phyloP scores from a whole-genome alignment of 2,329 filamentous ascomycete genomes.

The Aspergillus oerlinghausenensis region DNA sequence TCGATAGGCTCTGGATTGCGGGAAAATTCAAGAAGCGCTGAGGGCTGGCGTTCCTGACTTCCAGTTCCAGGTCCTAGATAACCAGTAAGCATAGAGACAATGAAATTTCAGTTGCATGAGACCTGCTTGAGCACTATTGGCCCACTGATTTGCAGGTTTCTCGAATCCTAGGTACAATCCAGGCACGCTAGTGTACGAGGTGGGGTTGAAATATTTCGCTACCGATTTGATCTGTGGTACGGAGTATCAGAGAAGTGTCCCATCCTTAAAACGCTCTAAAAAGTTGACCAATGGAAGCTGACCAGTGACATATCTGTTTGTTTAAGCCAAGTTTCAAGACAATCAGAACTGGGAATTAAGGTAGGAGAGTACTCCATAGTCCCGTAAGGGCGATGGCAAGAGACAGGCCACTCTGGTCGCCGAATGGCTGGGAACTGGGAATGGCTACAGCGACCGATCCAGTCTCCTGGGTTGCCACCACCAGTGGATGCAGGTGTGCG shows the following conservation, averaged over 20 bases:
- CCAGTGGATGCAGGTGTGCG: slow-evolving; percentile 13
- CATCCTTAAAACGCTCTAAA: neutral
- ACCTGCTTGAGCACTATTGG: neutral
- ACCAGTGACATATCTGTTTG: neutral
- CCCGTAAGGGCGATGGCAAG: neutral
- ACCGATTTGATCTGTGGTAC: neutral
- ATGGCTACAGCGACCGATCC: slow-evolving; percentile 1
- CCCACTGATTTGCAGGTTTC: neutral
- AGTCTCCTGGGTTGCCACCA: slow-evolving; percentile 15
- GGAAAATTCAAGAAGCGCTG: neutral
- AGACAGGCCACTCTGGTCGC: neutral
- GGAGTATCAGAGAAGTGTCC: too few relatives aligned
- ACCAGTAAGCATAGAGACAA: neutral
- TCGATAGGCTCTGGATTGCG: neutral
- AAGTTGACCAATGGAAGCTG: neutral
- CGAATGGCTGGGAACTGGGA: neutral
- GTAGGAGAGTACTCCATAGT: neutral
- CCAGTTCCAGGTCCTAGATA: neutral
- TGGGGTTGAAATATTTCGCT: neutral
- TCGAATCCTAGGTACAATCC: neutral
- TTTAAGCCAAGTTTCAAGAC: neutral
- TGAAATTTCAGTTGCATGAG: neutral
- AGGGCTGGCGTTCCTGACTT: neutral
- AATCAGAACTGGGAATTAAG: neutral
- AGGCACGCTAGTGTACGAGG: neutral